phyloP scores from a whole-genome alignment of 495 filamentous ascomycete species.

The Pseudotulostoma volvatum region DNA sequence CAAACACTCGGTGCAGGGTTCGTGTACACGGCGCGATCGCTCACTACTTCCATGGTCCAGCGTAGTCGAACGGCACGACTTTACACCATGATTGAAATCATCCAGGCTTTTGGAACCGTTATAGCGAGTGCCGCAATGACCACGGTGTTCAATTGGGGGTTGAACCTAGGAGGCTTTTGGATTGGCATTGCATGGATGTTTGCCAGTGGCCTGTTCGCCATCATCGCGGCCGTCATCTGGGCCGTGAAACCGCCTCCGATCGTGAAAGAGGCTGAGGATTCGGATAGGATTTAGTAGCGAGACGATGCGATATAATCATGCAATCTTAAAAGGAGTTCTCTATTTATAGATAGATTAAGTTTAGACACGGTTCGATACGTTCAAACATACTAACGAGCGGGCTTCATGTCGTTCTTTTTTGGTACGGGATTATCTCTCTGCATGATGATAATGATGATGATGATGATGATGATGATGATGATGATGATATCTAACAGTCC shows the following conservation, averaged over 20 bases:
- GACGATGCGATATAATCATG: background rate
- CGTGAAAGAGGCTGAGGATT: background rate
- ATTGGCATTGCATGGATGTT: conserved; percentile 39
- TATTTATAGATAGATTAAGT: no score
- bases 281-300: background rate
- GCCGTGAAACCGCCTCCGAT: conserved; percentile 19
- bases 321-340: background rate
- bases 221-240: conserved; percentile 25
- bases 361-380: no score
- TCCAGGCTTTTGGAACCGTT: conserved; percentile 38
- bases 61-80: conserved; percentile 37
- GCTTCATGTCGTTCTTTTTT: no score
- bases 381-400: no score
- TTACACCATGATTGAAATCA: conserved; percentile 39
- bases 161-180: conserved; percentile 34
- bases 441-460: no score
- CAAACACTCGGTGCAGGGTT: conserved; percentile 34
- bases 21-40: conserved; percentile 29
- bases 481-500: no score
- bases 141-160: conserved; percentile 33
- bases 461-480: no score
- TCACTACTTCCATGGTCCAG: conserved; percentile 36
- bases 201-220: conserved; percentile 24
- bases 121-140: conserved; percentile 38
- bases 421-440: no score